Evolutionary conservation across 345 rosid species (phyloP).

Genomic region (Syzygium aromaticum): DNA sequence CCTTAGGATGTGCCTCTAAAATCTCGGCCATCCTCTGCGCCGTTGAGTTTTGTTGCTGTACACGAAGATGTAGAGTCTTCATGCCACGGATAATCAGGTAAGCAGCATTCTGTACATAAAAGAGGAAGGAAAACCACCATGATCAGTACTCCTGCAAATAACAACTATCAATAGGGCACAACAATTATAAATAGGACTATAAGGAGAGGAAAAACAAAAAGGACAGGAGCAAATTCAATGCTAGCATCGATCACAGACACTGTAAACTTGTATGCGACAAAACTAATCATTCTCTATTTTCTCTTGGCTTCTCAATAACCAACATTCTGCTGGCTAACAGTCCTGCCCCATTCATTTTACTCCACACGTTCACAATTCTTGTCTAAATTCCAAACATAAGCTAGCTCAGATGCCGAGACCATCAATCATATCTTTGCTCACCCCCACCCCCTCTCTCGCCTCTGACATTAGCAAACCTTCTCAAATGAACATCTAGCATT

Average conservation of each 20-base stretch:
- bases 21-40: constrained; percentile 91
- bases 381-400: neutral
- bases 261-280: neutral
- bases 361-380: neutral
- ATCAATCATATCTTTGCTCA: neutral
- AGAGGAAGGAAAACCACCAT: neutral
- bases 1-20: constrained; percentile 99
- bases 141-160: neutral
- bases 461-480: neutral
- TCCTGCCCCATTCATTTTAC: neutral
- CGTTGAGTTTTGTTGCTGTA: constrained; percentile 92
- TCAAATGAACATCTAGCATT: neutral
- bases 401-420: neutral
- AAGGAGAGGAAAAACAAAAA: neutral
- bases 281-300: neutral
- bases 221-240: neutral
- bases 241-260: neutral
- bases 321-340: neutral
- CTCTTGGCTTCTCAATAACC: neutral
- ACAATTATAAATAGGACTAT: neutral
- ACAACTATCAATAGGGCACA: neutral
- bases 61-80: constrained; percentile 99
- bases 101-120: constrained; percentile 64
- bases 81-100: constrained; percentile 96
- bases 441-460: neutral